Evolutionary conservation across 2,329 filamentous ascomycete species (phyloP).

Genomic region (Phialocephala sp.): DNA sequence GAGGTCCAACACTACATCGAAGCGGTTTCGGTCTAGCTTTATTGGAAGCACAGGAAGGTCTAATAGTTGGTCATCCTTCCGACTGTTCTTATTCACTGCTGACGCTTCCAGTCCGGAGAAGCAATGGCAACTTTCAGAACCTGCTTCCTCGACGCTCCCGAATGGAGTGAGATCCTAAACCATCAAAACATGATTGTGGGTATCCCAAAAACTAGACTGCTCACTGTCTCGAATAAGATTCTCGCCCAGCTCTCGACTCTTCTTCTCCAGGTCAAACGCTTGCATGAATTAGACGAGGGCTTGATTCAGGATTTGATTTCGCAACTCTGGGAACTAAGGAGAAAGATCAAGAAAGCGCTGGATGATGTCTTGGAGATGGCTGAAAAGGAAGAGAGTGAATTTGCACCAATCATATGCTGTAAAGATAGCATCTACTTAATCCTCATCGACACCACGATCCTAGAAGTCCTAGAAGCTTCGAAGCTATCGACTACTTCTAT

Average conservation of each 20-base stretch:
- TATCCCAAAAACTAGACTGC: neutral
- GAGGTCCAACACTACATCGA: slow-evolving; percentile 5
- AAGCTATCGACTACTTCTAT: neutral
- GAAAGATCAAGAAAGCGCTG: neutral
- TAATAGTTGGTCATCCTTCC: neutral
- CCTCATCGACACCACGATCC: slow-evolving; percentile 10
- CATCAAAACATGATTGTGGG: slow-evolving; percentile 2
- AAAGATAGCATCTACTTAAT: slow-evolving; percentile 9
- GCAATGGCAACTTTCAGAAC: neutral
- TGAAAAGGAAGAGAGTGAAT: neutral
- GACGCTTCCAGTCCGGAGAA: neutral
- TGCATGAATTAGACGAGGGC: neutral
- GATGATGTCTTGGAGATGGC: neutral
- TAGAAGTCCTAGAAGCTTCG: neutral
- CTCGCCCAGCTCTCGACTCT: slow-evolving; percentile 5
- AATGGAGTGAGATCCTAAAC: slow-evolving; percentile 1
- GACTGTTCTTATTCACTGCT: neutral
- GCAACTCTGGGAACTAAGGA: neutral
- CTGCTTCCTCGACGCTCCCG: slow-evolving; percentile 9
- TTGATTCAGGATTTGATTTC: neutral
- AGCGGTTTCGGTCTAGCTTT: slow-evolving; percentile 2
- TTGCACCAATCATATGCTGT: slow-evolving; percentile 6
- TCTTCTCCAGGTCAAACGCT: neutral
- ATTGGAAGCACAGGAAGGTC: slow-evolving; percentile 6
- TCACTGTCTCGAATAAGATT: neutral